phyloP scores from a whole-genome alignment of 2,329 filamentous ascomycete genomes.

The Macrophomina tecta region DNA sequence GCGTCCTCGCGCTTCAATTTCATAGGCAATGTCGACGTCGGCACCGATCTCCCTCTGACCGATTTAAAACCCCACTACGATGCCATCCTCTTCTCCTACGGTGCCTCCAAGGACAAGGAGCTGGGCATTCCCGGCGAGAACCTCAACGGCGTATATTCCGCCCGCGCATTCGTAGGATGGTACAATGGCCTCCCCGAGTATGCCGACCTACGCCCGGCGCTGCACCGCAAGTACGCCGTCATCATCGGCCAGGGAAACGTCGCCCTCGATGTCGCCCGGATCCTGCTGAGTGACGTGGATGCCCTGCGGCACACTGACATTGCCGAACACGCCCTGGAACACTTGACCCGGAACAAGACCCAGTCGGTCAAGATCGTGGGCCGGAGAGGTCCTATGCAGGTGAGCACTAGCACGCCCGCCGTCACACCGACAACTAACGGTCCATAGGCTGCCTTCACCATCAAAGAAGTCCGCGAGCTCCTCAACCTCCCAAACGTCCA shows the following conservation, averaged over 20 bases:
- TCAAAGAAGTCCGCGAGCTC: conserved; percentile 90
- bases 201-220: conserved; percentile 71
- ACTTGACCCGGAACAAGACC: conserved; percentile 73
- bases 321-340: conserved; percentile 78
- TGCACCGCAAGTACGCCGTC: conserved; percentile 79
- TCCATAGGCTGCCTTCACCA: conserved; percentile 77
- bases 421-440: too few relatives aligned
- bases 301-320: conserved; percentile 84
- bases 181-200: conserved; percentile 95
- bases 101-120: conserved; percentile 81
- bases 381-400: conserved; percentile 86
- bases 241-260: conserved; percentile 97
- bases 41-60: conserved; percentile 69
- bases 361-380: conserved; percentile 87
- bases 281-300: conserved; percentile 78
- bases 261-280: conserved; percentile 88
- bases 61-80: conserved; percentile 83
- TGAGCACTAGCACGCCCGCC: conserved; percentile 44
- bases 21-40: conserved; percentile 85
- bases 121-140: conserved; percentile 83
- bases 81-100: conserved; percentile 90
- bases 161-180: conserved; percentile 94
- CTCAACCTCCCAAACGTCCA: conserved; percentile 75
- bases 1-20: conserved; percentile 84
- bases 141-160: conserved; percentile 79